Base-by-base conservation (phyloP, 345 rosid genomes). In the Populus nigra region DNA sequence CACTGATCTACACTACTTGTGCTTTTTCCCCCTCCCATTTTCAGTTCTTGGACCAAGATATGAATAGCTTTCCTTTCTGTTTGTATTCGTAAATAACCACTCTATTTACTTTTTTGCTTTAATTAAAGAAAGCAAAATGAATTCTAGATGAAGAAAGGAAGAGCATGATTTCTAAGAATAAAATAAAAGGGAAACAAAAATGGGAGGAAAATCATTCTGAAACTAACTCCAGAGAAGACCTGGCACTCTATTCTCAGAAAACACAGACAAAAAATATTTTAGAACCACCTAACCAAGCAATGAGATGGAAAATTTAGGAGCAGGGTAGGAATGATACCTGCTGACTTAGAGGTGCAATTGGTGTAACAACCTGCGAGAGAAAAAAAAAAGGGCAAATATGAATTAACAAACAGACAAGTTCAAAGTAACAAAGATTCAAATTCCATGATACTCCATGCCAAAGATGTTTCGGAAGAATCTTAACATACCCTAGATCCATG, bases 331-430 rank as follows among this genome's bases (percentile, higher is more conserved):
- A 61, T 59, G 49, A 65, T 86, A 96, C 99, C 98, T 96, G 98
- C 82, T 96, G 98, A 79, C 98, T 93, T 80, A 96, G 81, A 77
- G 98, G 99, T 72, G 99, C 97, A 72, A 96, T 96, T 2, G 98
- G 99, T 73, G 99, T 93, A 81, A 96, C 98, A 73, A 93, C 98
- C 99, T 93, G 93, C 82, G 79, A 68, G 35, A 15, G 31, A 10
- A n/a, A 39, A 9, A 57, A 39, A 18, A 1, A 73, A 4, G 17
- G 2, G n/a, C 49, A 47, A 36, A 59, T 57, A 23, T 38, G 49
- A 43, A 65, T 55, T 15, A 20, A 74, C 27, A 27, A 53, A 53
- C 59, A 69, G 1, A 65, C 63, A 11, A 12, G 45, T 10, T 13
- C 3, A 33, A 47, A 50, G 73, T 35, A 47, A 22, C 16, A 74